Percentiles rank a stretch among this genome's conserved stretches.
Conservation (phyloP, 1,284 basidiomycete species). For the Grifola frondosa region DNA sequence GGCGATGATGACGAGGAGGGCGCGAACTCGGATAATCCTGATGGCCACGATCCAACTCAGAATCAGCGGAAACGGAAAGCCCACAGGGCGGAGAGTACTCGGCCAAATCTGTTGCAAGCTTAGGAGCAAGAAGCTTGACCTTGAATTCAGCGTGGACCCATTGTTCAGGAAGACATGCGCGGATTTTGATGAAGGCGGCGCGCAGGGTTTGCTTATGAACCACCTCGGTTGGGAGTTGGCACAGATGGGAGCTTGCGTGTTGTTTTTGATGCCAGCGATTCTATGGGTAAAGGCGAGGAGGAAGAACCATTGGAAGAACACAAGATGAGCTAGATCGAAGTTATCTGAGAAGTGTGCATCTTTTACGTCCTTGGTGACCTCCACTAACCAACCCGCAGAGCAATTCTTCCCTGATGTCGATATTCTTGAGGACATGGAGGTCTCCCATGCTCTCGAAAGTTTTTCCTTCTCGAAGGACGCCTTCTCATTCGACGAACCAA, state of each 20-base stretch:
- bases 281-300: slow-evolving; percentile 79
- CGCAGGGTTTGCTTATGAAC: slow-evolving; percentile 92
- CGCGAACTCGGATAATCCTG: slow-evolving; percentile 59
- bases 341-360: slow-evolving; percentile 62
- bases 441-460: slow-evolving; percentile 75
- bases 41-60: slow-evolving; percentile 52
- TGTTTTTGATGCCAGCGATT: slow-evolving; percentile 96
- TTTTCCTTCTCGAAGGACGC: slow-evolving; percentile 77
- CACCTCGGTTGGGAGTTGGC: slow-evolving; percentile 78
- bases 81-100: slow-evolving; percentile 73
- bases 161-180: slow-evolving; percentile 97
- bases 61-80: slow-evolving; percentile 58
- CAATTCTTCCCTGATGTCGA: slow-evolving; percentile 73
- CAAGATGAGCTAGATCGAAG: slow-evolving; percentile 69
- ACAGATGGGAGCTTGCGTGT: slow-evolving; percentile 85
- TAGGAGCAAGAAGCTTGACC: slow-evolving; percentile 88
- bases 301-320: slow-evolving; percentile 58
- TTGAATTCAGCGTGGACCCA: slow-evolving; percentile 96
- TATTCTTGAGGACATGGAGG: slow-evolving; percentile 63
- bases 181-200: slow-evolving; percentile 98
- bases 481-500: slow-evolving; percentile 61
- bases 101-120: slow-evolving; percentile 80
- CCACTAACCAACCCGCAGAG: slow-evolving; percentile 34
- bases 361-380: not conserved
- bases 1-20: slow-evolving; percentile 59